Evolutionary conservation across 148 eudicot species (phyloP), one percentile per base, ranked within the genome.

Genomic region (Rhododendron griersonianum): DNA sequence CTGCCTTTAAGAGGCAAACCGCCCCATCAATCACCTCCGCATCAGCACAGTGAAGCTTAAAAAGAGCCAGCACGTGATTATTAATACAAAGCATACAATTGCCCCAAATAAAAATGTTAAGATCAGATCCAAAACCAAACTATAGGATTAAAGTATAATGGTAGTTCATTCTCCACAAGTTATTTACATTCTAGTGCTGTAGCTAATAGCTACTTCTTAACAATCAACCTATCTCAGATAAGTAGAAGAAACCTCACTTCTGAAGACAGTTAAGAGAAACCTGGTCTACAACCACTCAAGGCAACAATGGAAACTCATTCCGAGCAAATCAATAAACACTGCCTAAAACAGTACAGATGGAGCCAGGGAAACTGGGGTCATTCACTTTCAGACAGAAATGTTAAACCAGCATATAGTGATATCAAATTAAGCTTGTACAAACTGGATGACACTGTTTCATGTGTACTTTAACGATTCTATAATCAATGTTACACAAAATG

Each of bases 31-130:
- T 82, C 45, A 93, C 93, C 81, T 93, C 93, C 86, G 90, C 97
- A 86, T 93, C 95, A 83, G 92, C 91, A 86, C 88, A 86, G 71
- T 85, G 88, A 87, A 95, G 91, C 98, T 95, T 87, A 88, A 81
- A 88, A 65, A 86, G 51, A 80, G 47, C 84, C 84, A 81, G 78
- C 35, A 86, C 48, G 55, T 41, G 57, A 50, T 48, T 45, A 18
- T 65, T 75, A 73, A 33, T 63, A 69, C 11, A 65, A 48, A 83
- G 67, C 84, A 78, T 69, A 83, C 25, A 79, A 80, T 25, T 30
- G 67, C 19, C 35, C 13, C 13, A 73, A 55, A 55, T 41, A 44
- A 9, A 71, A 44, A 83, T 30, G 25, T 28, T 30, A 67, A 28
- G 37, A 69, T 44, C 25, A 41, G 80, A 77, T 21, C 28, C 6